Percentiles rank a stretch among this genome's conserved stretches.
Evolutionary conservation across 495 filamentous ascomycete species (phyloP).

Genomic region (Lasiosphaeria ovina): DNA sequence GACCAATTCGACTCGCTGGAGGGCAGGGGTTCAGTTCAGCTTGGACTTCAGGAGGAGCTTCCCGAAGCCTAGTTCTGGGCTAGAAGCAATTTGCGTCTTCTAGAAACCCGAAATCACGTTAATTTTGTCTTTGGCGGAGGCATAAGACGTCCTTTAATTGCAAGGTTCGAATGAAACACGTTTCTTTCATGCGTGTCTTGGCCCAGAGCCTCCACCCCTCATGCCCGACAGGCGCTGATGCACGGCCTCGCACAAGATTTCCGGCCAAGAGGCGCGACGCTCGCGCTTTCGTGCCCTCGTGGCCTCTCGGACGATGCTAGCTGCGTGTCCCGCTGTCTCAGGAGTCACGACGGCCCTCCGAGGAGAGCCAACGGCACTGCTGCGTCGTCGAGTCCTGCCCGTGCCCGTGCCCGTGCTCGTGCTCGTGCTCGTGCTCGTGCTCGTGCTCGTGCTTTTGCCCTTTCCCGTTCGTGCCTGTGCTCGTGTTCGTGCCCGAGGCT

Average conservation of each 20-base stretch:
- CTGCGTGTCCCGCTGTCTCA: conserved; percentile 12
- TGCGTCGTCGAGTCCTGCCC: conserved; percentile 6
- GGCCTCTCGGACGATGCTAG: conserved; percentile 12
- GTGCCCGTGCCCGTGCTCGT: background rate
- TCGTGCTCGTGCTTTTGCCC: no score
- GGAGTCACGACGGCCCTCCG: background rate
- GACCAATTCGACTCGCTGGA: no score
- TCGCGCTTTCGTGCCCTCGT: conserved; percentile 16
- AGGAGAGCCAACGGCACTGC: conserved; percentile 7
- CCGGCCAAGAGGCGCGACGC: conserved; percentile 25
- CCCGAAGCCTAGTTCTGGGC: conserved; percentile 15
- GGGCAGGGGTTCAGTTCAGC: no score
- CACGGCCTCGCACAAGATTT: conserved; percentile 10
- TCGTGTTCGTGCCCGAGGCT: background rate
- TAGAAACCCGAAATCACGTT: conserved; percentile 45
- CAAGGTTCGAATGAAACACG: conserved; percentile 47
- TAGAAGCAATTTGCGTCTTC: conserved; percentile 45
- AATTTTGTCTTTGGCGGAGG: conserved; percentile 34
- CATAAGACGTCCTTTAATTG: conserved; percentile 53
- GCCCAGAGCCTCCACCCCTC: conserved; percentile 30
- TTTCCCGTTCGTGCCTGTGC: background rate
- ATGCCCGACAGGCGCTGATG: conserved; percentile 8
- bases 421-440: background rate
- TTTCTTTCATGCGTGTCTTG: conserved; percentile 46
- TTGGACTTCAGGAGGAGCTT: no score